Evolutionary conservation across 164 flowering plant species (phyloP), one percentile per base, ranked within the genome.

Genomic region (Kingdonia uniflora): DNA sequence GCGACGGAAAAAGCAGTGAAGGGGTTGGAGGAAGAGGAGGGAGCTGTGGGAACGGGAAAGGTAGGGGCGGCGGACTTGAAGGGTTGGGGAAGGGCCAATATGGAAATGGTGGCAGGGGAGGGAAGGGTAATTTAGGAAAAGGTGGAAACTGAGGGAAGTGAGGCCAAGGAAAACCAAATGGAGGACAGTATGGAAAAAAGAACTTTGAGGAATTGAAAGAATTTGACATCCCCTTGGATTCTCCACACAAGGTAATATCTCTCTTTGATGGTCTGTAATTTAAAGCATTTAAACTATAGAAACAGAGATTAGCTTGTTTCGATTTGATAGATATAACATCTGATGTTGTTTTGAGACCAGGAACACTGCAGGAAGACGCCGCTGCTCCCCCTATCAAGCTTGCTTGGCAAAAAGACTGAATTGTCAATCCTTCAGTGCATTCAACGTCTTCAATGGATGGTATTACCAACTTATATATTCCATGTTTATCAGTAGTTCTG

Each of bases 401-500:
- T 38, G 83, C 82, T n/a, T 70, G 56, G 56, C 87, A 80, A n/a
- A 52, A 22, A 10, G 85, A 68, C 33, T 69, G 65, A 6, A 78
- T 51, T 10, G 51, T 51, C 24, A 56, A 43, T 1, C 66, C 51
- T 46, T 74, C 73, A 6, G 52, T 62, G 45, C 95, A 87, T 26
- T 66, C 64, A 17, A 78, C 57, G 5, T 82, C 84, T 35, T 80
- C 83, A 45, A 77, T 62, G 14, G 78, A 59, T 3, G 81, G 85
- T 52, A 84, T 63, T 39, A 76, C 83, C 57, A 81, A 37, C 64
- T 59, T 74, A 54, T 81, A 84, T 2, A 68, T 64, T 40, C 95
- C 95, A 57, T 65, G 54, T 47, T 42, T 71, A 49, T 78, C 63
- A 6, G 95, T 81, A 0, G 80, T 84, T 72, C 79, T 77, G 68